Conservation (phyloP, 345 rosid genomes). For the Reutealis trisperma region DNA sequence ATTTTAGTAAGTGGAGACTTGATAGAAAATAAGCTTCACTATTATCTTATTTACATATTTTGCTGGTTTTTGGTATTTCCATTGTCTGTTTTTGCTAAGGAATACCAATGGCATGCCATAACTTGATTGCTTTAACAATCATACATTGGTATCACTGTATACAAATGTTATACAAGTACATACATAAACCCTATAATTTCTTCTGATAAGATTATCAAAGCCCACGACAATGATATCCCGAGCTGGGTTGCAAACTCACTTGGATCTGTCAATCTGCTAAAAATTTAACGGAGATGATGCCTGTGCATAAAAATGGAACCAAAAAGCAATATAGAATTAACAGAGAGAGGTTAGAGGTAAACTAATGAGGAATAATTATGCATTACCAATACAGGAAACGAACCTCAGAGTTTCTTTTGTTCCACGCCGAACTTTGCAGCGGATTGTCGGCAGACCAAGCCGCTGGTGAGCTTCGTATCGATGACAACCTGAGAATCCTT, state of each 20-base stretch:
- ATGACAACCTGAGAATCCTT: slow-evolving; percentile 95
- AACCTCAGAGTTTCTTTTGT: slow-evolving; percentile 88
- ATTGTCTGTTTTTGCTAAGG: background rate
- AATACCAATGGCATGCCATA: background rate
- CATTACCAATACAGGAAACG: background rate
- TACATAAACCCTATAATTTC: no score
- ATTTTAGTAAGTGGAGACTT: no score
- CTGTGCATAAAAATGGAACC: slow-evolving; percentile 39
- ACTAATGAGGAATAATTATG: background rate
- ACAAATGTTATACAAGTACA: no score
- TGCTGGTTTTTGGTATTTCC: background rate
- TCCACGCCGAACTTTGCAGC: slow-evolving; percentile 85
- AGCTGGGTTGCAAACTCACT: background rate
- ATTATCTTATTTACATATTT: no score
- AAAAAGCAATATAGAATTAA: background rate
- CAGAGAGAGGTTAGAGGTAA: background rate
- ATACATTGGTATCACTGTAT: background rate
- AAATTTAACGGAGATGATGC: slow-evolving; percentile 79
- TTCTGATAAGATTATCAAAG: no score
- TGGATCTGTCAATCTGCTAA: background rate
- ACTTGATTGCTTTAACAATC: no score
- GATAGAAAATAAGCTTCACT: no score
- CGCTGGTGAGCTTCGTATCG: slow-evolving; percentile 87
- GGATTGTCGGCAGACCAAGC: slow-evolving; percentile 82
- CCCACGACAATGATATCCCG: no score